Percentiles rank a stretch among this genome's conserved stretches.
phyloP scores from a whole-genome alignment of 306 rosid genomes.

The Sesbania bispinosa region DNA sequence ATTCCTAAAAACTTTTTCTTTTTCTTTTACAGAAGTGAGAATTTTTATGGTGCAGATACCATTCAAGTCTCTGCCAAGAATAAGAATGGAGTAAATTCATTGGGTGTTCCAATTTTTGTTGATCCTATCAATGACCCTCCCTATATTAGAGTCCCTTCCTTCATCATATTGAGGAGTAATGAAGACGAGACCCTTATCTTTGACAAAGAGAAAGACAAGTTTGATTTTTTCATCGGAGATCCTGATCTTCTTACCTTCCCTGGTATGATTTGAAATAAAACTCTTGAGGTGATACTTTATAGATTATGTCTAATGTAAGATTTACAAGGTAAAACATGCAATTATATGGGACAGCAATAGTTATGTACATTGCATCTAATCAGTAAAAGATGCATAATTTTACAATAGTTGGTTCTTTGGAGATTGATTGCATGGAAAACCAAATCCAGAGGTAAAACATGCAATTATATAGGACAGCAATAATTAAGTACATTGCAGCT shows the following conservation, averaged over 20 bases:
- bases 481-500: no score
- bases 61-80: constrained; percentile 58
- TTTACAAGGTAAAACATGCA: background rate
- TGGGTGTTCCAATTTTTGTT: constrained; percentile 59
- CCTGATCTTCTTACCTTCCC: constrained; percentile 69
- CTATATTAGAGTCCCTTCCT: constrained; percentile 55
- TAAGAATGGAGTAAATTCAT: constrained; percentile 56
- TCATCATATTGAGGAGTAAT: constrained; percentile 55
- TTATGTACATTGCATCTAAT: background rate
- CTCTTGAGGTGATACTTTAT: background rate
- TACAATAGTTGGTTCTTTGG: background rate
- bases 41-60: constrained; percentile 61
- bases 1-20: constrained; percentile 8
- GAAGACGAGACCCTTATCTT: constrained; percentile 57
- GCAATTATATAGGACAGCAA: no score
- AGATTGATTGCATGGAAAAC: background rate
- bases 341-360: background rate
- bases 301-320: background rate
- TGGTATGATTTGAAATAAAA: constrained; percentile 39
- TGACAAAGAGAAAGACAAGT: constrained; percentile 60
- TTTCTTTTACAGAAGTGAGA: constrained; percentile 52
- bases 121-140: constrained; percentile 88
- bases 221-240: constrained; percentile 69
- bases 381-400: background rate
- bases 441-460: background rate